Evolutionary conservation across 2,329 filamentous ascomycete species (phyloP), one percentile per base, ranked within the genome.

Genomic region (Botrytis elliptica): DNA sequence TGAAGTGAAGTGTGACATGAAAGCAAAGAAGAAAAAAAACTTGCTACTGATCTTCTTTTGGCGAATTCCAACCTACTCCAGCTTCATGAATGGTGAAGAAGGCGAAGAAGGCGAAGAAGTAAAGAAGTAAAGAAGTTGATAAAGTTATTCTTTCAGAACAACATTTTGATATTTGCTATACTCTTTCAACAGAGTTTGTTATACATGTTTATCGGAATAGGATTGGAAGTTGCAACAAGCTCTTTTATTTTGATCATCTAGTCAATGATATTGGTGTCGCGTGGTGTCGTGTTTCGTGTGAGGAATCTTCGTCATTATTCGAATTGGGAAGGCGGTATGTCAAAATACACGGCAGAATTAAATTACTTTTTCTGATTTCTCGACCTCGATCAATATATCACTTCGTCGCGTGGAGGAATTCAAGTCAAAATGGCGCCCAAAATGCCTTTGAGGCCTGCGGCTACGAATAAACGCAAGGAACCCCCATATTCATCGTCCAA

Each of bases 401-500:
- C 33, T n/a, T 9, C 64, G 38, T 33, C 25, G 22, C 49, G 1
- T 16, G 36, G 40, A 29, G 16, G 36, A 8, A 57, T 68, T 22
- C 2, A 5, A 57, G 12, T 42, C 18, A 9, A 25, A 16, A 68
- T 57, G 66, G 49, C 66, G n/a, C 33, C 63, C n/a, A 72, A 68
- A 46, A 79, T 79, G 77, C 74, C 75, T 36, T 71, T 75, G 8
- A 77, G 79, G 49, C 73, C 72, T 74, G 38, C 63, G 14, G 60
- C 52, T 63, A 46, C 62, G 16, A 77, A 74, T 42, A 81, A 81
- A 62, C 79, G 79, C 38, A 81, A 80, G 75, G 75, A 74, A 0
- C 75, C 78, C 6, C 78, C 78, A 4, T 66, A 73, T 55, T 74
- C 76, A 22, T 77, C 76, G 1, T 73, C 75, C 9, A 75, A 59